These are phyloP conservation scores for Bullera alba DNA, from an alignment of 768 basidiomycete species.

Conservation along the genomic window DNA sequence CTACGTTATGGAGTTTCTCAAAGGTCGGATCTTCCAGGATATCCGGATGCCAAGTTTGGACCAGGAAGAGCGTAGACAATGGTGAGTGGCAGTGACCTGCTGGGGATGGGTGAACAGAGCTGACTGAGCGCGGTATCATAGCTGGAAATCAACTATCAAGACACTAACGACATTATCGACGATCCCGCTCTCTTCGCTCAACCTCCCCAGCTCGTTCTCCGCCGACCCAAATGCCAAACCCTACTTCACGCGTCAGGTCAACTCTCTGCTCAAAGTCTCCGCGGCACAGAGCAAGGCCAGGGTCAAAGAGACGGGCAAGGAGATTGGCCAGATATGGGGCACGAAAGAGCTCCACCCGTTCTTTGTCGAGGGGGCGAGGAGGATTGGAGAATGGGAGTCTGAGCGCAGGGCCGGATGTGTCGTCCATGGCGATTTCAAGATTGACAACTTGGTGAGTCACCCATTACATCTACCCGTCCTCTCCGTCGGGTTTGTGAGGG, in stretches of 20 bases:
- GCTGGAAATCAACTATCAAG: conserved; percentile 40
- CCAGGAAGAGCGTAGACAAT: conserved; percentile 60
- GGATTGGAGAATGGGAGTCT: conserved; percentile 65
- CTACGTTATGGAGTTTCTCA: conserved; percentile 93
- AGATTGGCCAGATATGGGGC: conserved; percentile 63
- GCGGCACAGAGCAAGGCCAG: conserved; percentile 63
- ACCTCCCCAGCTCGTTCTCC: conserved; percentile 54
- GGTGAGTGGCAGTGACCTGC: conserved; percentile 50
- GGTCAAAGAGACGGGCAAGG: conserved; percentile 58
- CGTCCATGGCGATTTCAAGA: conserved; percentile 95
- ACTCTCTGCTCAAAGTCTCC: conserved; percentile 74
- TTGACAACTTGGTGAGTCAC: conserved; percentile 74
- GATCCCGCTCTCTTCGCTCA: conserved; percentile 55
- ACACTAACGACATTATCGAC: conserved; percentile 40
- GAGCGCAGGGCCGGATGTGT: conserved; percentile 62
- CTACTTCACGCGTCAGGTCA: conserved; percentile 92
- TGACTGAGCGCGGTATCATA: conserved; percentile 3
- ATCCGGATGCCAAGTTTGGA: conserved; percentile 62
- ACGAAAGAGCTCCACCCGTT: conserved; percentile 67
- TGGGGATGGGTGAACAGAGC: neutral
- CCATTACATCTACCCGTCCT: neutral
- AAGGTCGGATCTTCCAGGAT: conserved; percentile 91
- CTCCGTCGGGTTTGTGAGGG: too few species aligned
- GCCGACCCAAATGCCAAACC: conserved; percentile 44
- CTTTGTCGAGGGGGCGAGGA: conserved; percentile 55